Base-by-base conservation (phyloP, 495 filamentous ascomycete species). In the Aspergillus nanangensis region DNA sequence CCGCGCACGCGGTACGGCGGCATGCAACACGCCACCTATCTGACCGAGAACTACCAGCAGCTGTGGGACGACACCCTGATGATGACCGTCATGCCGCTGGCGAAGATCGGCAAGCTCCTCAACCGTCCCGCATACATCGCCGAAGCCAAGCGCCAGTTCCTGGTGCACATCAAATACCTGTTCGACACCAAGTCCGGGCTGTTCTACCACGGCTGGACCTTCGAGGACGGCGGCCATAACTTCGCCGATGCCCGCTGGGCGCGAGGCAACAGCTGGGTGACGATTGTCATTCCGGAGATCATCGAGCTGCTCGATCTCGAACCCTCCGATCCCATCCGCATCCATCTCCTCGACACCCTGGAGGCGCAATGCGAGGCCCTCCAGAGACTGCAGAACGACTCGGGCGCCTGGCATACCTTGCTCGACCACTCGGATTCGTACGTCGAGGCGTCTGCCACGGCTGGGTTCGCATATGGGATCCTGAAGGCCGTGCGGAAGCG, bases 41-140 rank as follows among this genome's bases (percentile, higher is more conserved):
- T 82, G 24, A 71, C 76, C 1, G 70, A 74, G 24, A 85, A 89
- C 60, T 69, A 76, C 21, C 72, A 85, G 55, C 81, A 88, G 59
- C 67, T 88, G 37, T 89, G 85, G 85, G 85, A 87, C 45, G 85
- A 89, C 52, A 89, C 85, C 17, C 70, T 88, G 35, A 88, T 89
- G 84, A 89, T 89, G 85, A 87, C 83, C 9, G 84, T 86, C 1
- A 61, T 88, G 65, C 85, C 85, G 5, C 70, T 88, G 1, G 84
- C 84, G 13, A 89, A 88, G 66, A 88, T 88, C 41, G 85, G 85
- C 1, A 72, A 78, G 38, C 60, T 88, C 11, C 69, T 89, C 4
- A 66, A 71, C 41, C 69, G 82, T 2, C 79, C 79, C 0, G 71
- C 81, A 38, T 88, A 89, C 51, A 66, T 88, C n/a, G 78, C 72